These are phyloP conservation scores for Volvariella volvacea DNA, from an alignment of 1,284 basidiomycete species.

Conservation along the genomic window DNA sequence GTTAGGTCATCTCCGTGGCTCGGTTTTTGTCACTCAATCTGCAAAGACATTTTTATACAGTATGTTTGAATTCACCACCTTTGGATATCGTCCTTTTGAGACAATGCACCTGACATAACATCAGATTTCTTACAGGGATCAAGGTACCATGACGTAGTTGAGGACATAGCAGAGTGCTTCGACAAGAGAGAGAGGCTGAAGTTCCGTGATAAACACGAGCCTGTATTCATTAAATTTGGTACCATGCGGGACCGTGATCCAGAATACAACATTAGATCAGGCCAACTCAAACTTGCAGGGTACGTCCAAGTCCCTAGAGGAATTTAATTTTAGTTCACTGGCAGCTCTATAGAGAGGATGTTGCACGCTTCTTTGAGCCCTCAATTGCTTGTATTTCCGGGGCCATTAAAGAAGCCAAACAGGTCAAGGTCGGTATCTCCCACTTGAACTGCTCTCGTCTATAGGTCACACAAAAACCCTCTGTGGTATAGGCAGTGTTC, in stretches of 20 bases:
- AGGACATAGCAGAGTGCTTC: slow-evolving; percentile 32
- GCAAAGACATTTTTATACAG: slow-evolving; percentile 18
- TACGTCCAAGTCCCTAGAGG: slow-evolving; percentile 12
- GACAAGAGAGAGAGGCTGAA: slow-evolving; percentile 39
- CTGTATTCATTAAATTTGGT: slow-evolving; percentile 23
- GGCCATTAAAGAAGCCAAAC: slow-evolving; percentile 24
- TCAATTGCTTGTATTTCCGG: slow-evolving; percentile 24
- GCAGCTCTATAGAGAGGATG: slow-evolving; percentile 19
- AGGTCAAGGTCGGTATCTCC: slow-evolving; percentile 12
- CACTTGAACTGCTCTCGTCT: no score
- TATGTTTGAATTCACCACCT: neutral
- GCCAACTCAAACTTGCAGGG: slow-evolving; percentile 41
- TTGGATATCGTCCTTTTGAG: neutral
- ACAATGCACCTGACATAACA: neutral
- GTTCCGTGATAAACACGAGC: slow-evolving; percentile 27
- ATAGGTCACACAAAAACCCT: no score
- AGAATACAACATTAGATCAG: slow-evolving; percentile 32
- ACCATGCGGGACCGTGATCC: slow-evolving; percentile 35
- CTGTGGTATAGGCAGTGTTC: slow-evolving; percentile 25
- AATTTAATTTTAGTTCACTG: no score
- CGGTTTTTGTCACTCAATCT: slow-evolving; percentile 33
- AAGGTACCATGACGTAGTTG: slow-evolving; percentile 15
- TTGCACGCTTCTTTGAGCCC: slow-evolving; percentile 33
- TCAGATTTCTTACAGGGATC: slow-evolving; percentile 18
- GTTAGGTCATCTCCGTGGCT: slow-evolving; percentile 26